Conservation (phyloP, 768 basidiomycete genomes). For the Auriscalpium vulgare region DNA sequence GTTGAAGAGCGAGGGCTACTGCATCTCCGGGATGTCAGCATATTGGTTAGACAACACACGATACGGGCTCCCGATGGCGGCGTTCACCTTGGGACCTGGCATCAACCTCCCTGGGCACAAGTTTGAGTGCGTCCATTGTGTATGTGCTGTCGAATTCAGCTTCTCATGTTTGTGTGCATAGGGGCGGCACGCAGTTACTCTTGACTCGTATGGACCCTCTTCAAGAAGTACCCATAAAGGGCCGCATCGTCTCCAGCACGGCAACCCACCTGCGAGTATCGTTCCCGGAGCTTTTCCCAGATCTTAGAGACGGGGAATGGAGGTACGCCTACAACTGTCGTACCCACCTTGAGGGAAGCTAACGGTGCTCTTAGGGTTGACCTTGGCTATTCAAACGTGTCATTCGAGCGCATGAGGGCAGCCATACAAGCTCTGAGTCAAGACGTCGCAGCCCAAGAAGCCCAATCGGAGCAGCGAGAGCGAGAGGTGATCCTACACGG, state of each 20-base stretch:
- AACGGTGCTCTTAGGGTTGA: slow-evolving; percentile 40
- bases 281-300: slow-evolving; percentile 42
- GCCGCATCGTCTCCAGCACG: slow-evolving; percentile 43
- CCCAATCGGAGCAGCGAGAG: slow-evolving; percentile 17
- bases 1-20: slow-evolving; percentile 64
- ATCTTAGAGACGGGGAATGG: slow-evolving; percentile 42
- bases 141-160: slow-evolving; percentile 1
- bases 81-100: slow-evolving; percentile 59
- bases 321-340: slow-evolving; percentile 17
- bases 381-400: slow-evolving; percentile 56
- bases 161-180: slow-evolving; percentile 21
- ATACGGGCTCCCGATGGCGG: slow-evolving; percentile 59
- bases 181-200: slow-evolving; percentile 64
- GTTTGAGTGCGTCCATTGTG: slow-evolving; percentile 48
- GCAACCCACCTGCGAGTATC: slow-evolving; percentile 48
- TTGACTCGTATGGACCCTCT: slow-evolving; percentile 59
- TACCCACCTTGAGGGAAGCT: background rate
- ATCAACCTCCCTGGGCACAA: slow-evolving; percentile 53
- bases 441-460: slow-evolving; percentile 41
- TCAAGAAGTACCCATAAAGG: slow-evolving; percentile 42
- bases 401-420: slow-evolving; percentile 58
- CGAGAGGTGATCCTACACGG: slow-evolving; percentile 56
- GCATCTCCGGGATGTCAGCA: slow-evolving; percentile 53
- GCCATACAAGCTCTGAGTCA: slow-evolving; percentile 53
- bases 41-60: slow-evolving; percentile 63